Base-by-base conservation (phyloP, 768 basidiomycete species). In the Ramaria rubella region DNA sequence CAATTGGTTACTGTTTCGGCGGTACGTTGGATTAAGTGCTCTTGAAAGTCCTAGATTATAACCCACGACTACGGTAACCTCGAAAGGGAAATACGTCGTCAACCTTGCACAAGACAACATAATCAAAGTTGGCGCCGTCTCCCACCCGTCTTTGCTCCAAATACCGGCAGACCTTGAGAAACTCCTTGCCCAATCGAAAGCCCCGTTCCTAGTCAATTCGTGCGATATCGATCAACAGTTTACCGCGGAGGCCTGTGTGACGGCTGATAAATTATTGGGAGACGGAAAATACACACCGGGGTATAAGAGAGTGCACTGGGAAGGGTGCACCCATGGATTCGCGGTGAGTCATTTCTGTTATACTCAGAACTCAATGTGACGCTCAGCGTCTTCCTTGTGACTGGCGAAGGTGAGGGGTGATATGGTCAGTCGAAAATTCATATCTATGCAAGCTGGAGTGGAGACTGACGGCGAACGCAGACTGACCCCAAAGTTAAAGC, bases 201-300 rank as follows among this genome's bases (percentile, higher is more conserved):
- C 75, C 1, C 83, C 86, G 21, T 73, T 87, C 26, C 75, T 89
- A 36, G 82, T 87, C 70, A 86, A 86, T 73, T 80, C 79, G 42
- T 86, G 85, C 29, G 58, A 55, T 5, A 26, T 42, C 19, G 24
- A 46, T 24, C 19, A 48, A 44, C 52, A 54, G 61, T 65, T 61
- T 58, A 49, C 49, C 19, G 24, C 48, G 23, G 62, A 63, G 11
- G 21, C 45, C 40, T 61, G 62, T 33, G 51, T 59, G 23, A 15
- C 54, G 19, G 59, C 60, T 4, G 58, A 60, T 21, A 50, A 63
- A 38, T 52, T 66, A 36, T 53, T 65, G 34, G 62, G 58, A 21
- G 62, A 60, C 50, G 63, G 63, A n/a, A 59, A 62, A 44, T 58
- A 59, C 40, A 43, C 48, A 27, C 40, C 52, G 4, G 59, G 59